Conservation (phyloP, 306 rosid genomes). For the Acacia melanoxylon region DNA sequence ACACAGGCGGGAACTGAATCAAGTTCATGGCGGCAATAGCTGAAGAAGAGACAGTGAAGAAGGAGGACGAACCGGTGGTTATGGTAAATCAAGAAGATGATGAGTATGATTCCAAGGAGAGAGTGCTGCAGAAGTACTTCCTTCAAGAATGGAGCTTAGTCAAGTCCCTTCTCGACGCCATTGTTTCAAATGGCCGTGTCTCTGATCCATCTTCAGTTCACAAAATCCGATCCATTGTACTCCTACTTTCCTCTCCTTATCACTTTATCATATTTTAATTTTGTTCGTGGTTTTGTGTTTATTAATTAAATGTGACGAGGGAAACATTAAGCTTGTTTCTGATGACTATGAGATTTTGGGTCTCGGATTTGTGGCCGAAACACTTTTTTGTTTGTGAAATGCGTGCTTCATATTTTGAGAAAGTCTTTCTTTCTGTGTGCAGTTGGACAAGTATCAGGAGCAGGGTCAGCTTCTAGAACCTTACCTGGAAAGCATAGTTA, state of each 20-base stretch:
- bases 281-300: neutral
- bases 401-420: neutral
- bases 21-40: conserved; percentile 6
- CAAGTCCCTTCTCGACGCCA: conserved; percentile 70
- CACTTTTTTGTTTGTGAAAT: neutral
- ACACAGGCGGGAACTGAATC: conserved; percentile 27
- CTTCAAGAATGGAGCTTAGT: conserved; percentile 90
- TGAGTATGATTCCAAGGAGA: conserved; percentile 77
- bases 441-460: conserved; percentile 98
- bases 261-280: neutral
- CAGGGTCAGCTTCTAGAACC: conserved; percentile 95
- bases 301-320: neutral
- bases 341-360: neutral
- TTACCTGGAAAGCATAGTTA: conserved; percentile 81
- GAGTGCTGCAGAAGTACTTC: conserved; percentile 82
- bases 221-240: conserved; percentile 92
- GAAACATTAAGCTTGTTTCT: neutral
- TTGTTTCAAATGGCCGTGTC: conserved; percentile 67
- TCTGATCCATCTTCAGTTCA: conserved; percentile 56
- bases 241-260: neutral
- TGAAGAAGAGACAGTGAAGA: conserved; percentile 29
- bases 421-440: conserved; percentile 25
- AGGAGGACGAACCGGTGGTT: conserved; percentile 30
- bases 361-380: neutral
- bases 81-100: conserved; percentile 58